A percentile compares a stretch with the other conserved stretches of the same genome.
phyloP scores from a whole-genome alignment of 441 rosid species.

The Adansonia grandidieri region DNA sequence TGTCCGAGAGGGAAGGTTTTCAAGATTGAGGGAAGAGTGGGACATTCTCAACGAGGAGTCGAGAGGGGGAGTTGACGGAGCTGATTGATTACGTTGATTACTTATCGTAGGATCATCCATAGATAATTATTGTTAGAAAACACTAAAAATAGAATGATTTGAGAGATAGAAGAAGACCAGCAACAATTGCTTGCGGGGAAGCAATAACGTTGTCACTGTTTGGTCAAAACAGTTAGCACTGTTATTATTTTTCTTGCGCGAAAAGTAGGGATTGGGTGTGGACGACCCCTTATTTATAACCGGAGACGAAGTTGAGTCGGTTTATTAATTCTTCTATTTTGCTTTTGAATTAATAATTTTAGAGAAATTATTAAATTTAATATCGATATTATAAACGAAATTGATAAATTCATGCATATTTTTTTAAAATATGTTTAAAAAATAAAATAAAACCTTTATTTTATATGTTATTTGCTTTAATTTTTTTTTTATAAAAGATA shows the following conservation, averaged over 20 bases:
- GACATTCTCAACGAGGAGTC: constrained; percentile 55
- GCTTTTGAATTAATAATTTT: no score
- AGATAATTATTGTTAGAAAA: not conserved
- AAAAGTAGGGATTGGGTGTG: constrained; percentile 13
- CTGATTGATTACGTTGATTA: constrained; percentile 28
- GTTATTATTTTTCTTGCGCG: constrained; percentile 18
- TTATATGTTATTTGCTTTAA: no score
- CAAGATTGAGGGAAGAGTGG: constrained; percentile 39
- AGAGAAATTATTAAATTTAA: no score
- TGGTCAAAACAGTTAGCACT: not conserved
- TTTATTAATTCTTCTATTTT: no score
- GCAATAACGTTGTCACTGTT: not conserved
- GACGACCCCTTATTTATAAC: not conserved
- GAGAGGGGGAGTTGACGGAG: constrained; percentile 36
- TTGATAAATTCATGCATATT: no score
- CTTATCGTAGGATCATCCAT: constrained; percentile 55
- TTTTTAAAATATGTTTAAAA: no score
- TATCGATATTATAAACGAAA: no score
- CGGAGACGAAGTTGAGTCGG: no score
- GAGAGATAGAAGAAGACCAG: not conserved
- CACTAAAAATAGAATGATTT: constrained; percentile 17
- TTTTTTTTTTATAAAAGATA: no score
- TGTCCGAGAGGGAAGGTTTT: constrained; percentile 27
- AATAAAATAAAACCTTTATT: no score
- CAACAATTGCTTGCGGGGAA: not conserved